Evolutionary conservation across 2,329 filamentous ascomycete genomes (phyloP), one percentile per base, ranked within the genome.

Genomic region (Colletotrichum eremochloae): DNA sequence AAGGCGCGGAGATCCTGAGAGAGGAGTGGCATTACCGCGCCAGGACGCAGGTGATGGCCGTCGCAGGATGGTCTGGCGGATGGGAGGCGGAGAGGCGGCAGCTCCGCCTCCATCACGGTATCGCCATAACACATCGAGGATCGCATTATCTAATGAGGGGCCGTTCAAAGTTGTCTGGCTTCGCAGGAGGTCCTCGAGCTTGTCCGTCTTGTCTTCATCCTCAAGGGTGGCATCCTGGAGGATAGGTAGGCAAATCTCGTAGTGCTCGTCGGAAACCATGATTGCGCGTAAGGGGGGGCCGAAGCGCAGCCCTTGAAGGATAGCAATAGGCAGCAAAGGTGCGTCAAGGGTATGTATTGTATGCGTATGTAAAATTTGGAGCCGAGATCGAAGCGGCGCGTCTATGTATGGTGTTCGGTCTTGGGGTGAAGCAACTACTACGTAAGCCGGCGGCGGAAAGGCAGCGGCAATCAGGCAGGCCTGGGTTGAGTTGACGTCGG

Each of bases 141-240:
- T 92, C 50, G 93, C 93, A 85, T 98, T 96, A 80, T 98, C 96
- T 67, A 98, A 88, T 31, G 92, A 89, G 75, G 91, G 86, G 71
- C 95, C 96, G 24, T 88, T 89, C 76, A 98, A 86, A 40, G 86
- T 88, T 9, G 94, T 95, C 83, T 95, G 91, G 76, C 91, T 92
- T 82, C 91, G 92, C 78, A 98, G 87, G 65, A 98, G 87, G 76
- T 95, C 93, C 84, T 98, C 95, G 65, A 75, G 87, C 83, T 90
- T 93, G 83, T 98, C 96, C 61, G 94, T 96, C 86, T 96, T 97
- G 79, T 98, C 96, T 83, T 99, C 96, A 75, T 98, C 96, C 78
- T 97, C 94, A 74, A 97, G 87, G 67, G 88, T 87, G 71, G 90
- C 85, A 83, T 98, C 92, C 84, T 96, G 92, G 75, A 99, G 89